Conservation (phyloP, 306 rosid genomes). For the Begonia fuchsioides region DNA sequence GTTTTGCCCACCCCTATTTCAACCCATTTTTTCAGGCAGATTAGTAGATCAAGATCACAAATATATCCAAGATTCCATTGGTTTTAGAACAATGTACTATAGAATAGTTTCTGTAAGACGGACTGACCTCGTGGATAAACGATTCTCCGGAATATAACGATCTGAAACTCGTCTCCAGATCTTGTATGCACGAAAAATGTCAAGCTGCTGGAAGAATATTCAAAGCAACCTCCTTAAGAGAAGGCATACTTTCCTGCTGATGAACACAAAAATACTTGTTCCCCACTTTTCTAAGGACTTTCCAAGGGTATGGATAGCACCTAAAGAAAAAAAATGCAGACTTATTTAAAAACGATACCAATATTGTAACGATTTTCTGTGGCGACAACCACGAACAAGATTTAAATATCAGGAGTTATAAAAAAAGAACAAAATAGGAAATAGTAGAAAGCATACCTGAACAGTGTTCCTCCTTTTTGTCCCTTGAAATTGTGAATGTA, state of each 20-base stretch:
- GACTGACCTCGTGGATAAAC: not conserved
- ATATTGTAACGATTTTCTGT: too few species aligned
- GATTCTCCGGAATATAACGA: conserved; percentile 13
- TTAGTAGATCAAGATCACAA: too few species aligned
- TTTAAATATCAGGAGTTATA: too few species aligned
- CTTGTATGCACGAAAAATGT: conserved; percentile 13
- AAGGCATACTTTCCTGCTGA: conserved; percentile 72
- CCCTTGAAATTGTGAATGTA: conserved; percentile 91
- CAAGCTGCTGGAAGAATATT: conserved; percentile 67
- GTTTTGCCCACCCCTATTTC: too few species aligned
- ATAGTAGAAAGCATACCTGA: conserved; percentile 38
- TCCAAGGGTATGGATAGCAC: conserved; percentile 91
- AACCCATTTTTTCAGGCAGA: too few species aligned
- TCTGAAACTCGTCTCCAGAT: conserved; percentile 6
- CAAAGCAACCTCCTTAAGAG: conserved; percentile 88
- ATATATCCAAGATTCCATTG: too few species aligned
- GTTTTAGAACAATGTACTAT: too few species aligned
- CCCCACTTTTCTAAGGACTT: conserved; percentile 54
- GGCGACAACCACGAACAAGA: too few species aligned
- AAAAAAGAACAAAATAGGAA: too few species aligned
- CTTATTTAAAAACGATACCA: not conserved
- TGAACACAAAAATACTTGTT: conserved; percentile 42
- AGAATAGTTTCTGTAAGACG: too few species aligned
- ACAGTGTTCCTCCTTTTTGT: conserved; percentile 66
- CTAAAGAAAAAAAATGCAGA: conserved; percentile 13